Evolutionary conservation across 192 early-diverging fungal genomes (phyloP).

Genomic region (Gryganskiella cystojenkinii): DNA sequence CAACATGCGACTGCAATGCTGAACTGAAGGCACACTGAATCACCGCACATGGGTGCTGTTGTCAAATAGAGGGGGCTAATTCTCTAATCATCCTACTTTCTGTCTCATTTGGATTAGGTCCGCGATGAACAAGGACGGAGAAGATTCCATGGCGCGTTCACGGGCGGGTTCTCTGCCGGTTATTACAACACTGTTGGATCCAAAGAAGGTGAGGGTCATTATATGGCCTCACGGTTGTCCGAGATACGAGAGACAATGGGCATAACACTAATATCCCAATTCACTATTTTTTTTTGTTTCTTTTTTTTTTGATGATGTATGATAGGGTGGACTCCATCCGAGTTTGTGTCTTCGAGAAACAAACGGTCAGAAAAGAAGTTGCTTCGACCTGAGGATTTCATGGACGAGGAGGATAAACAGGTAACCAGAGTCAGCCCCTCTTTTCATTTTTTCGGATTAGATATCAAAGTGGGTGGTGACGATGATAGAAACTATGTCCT

Average conservation of each 20-base stretch:
- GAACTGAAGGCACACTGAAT: no score
- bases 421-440: conserved; percentile 41
- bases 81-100: neutral
- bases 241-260: no score
- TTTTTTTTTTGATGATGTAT: neutral
- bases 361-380: conserved; percentile 64
- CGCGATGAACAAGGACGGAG: conserved; percentile 78
- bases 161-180: conserved; percentile 94
- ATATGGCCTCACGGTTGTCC: neutral
- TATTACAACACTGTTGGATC: conserved; percentile 97
- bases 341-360: conserved; percentile 82
- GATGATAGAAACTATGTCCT: conserved; percentile 2
- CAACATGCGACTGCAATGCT: no score
- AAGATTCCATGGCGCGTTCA: conserved; percentile 92
- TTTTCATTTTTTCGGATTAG: no score
- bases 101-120: conserved; percentile 19
- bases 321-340: conserved; percentile 79
- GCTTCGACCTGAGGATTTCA: conserved; percentile 84
- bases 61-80: no score
- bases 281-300: neutral
- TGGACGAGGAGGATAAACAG: conserved; percentile 96
- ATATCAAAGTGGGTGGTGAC: no score
- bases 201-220: conserved; percentile 78
- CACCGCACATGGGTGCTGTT: no score
- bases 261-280: no score